phyloP scores from a whole-genome alignment of 305 asterid genomes.

The Fraxinus baroniana region DNA sequence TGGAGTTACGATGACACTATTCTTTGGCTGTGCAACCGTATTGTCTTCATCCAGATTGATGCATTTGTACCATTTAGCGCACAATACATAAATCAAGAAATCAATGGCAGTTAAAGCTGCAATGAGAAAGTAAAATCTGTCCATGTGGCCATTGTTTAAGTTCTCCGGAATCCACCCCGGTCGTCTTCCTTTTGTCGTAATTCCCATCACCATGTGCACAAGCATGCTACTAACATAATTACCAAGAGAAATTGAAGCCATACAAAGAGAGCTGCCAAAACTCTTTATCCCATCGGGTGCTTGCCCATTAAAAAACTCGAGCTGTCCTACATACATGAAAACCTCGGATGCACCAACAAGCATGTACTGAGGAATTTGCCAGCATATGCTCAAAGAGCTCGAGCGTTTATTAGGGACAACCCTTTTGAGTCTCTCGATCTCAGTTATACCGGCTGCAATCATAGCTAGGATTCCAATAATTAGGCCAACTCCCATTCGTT shows the following conservation, averaged over 20 bases:
- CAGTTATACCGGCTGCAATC: conserved; percentile 30
- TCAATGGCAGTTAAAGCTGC: conserved; percentile 20
- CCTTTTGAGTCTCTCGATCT: conserved; percentile 10
- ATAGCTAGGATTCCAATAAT: conserved; percentile 26
- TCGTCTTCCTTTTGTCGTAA: conserved; percentile 15
- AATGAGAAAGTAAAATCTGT: conserved; percentile 25
- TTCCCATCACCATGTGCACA: conserved; percentile 28
- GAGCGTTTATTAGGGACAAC: conserved; percentile 12
- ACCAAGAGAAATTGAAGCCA: conserved; percentile 36
- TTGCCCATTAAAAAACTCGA: conserved; percentile 32
- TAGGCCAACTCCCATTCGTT: conserved; percentile 32
- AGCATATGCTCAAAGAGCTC: conserved; percentile 26
- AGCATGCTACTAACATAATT: conserved; percentile 34
- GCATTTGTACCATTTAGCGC: conserved; percentile 27
- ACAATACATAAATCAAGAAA: conserved; percentile 18
- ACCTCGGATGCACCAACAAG: conserved; percentile 32
- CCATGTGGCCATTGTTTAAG: conserved; percentile 26
- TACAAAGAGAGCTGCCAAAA: conserved; percentile 35
- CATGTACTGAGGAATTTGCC: conserved; percentile 32
- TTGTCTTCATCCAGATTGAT: background rate
- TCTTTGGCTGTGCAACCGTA: background rate
- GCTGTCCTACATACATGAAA: conserved; percentile 35
- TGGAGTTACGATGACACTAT: background rate
- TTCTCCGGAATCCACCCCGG: conserved; percentile 33
- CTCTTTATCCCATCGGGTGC: conserved; percentile 37